phyloP scores from a whole-genome alignment of 352 stramenopile genomes.

The Phytopythium montanum region DNA sequence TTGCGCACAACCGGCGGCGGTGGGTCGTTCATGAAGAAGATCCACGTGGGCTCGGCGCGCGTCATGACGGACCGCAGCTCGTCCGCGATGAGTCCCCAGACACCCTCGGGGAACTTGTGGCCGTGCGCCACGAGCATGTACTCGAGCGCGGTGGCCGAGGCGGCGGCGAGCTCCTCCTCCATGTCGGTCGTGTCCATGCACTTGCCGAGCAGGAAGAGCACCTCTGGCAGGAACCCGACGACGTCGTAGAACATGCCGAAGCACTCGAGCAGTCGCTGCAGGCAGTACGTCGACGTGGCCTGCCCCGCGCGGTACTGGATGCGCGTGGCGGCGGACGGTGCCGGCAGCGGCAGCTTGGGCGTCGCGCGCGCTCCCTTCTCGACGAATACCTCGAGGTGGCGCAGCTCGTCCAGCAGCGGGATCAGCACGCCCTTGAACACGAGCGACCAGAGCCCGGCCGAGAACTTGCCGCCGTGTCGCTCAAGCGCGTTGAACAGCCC shows the following conservation, averaged over 20 bases:
- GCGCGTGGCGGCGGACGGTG: constrained; percentile 11
- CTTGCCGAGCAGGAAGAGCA: constrained; percentile 71
- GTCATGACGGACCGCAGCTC: constrained; percentile 77
- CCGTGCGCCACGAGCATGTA: constrained; percentile 67
- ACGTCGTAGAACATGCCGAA: constrained; percentile 82
- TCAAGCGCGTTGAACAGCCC: constrained; percentile 75
- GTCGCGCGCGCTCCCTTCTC: constrained; percentile 33
- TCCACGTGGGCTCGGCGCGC: constrained; percentile 69
- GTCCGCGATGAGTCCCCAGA: constrained; percentile 78
- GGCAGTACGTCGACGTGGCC: constrained; percentile 60
- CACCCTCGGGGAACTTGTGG: constrained; percentile 75
- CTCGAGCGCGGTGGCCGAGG: constrained; percentile 55
- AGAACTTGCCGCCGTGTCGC: constrained; percentile 69
- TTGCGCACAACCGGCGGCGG: neutral
- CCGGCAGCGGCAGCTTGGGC: constrained; percentile 38
- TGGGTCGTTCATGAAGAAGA: constrained; percentile 46
- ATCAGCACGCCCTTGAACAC: constrained; percentile 88
- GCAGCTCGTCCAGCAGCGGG: constrained; percentile 75
- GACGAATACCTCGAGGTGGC: constrained; percentile 58
- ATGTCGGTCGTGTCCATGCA: constrained; percentile 74
- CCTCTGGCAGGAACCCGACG: constrained; percentile 72
- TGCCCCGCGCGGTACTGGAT: constrained; percentile 41
- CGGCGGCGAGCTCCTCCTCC: constrained; percentile 64
- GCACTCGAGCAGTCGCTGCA: constrained; percentile 58
- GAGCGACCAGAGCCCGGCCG: constrained; percentile 67